Evolutionary conservation across 495 filamentous ascomycete genomes (phyloP).

Genomic region (Lophiostoma macrostomum): DNA sequence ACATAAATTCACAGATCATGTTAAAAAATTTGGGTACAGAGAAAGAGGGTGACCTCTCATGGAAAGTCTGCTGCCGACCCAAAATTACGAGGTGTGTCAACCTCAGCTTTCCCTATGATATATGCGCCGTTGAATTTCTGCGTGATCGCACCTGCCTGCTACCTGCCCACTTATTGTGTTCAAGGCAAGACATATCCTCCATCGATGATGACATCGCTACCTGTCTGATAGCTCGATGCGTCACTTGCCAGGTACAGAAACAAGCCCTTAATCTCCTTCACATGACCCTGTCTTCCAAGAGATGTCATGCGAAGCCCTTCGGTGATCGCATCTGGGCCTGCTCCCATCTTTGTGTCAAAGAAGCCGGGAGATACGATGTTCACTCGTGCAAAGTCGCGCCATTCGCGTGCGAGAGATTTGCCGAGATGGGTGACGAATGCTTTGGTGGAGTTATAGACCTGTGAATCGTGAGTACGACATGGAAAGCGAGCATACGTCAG

Average conservation of each 20-base stretch:
- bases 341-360: slow-evolving; percentile 41
- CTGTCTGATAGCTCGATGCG: slow-evolving; percentile 35
- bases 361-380: slow-evolving; percentile 36
- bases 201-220: slow-evolving; percentile 38
- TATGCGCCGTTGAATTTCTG: no score
- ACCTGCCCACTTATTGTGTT: no score
- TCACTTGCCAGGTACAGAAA: slow-evolving; percentile 39
- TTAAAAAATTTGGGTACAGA: no score
- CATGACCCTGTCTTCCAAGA: slow-evolving; percentile 39
- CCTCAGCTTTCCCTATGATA: no score
- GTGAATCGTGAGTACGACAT: slow-evolving; percentile 1
- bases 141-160: no score
- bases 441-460: slow-evolving; percentile 38
- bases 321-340: slow-evolving; percentile 36
- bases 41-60: no score
- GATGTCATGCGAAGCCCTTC: slow-evolving; percentile 41
- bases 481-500: no score
- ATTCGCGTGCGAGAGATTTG: slow-evolving; percentile 37
- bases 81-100: no score
- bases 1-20: no score
- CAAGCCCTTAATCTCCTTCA: slow-evolving; percentile 41
- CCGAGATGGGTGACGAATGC: slow-evolving; percentile 38
- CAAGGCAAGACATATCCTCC: slow-evolving; percentile 38
- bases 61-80: no score
- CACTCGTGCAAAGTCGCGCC: slow-evolving; percentile 39